Conservation (phyloP, 2,329 filamentous ascomycete species). For the Sporothrix schenckii region DNA sequence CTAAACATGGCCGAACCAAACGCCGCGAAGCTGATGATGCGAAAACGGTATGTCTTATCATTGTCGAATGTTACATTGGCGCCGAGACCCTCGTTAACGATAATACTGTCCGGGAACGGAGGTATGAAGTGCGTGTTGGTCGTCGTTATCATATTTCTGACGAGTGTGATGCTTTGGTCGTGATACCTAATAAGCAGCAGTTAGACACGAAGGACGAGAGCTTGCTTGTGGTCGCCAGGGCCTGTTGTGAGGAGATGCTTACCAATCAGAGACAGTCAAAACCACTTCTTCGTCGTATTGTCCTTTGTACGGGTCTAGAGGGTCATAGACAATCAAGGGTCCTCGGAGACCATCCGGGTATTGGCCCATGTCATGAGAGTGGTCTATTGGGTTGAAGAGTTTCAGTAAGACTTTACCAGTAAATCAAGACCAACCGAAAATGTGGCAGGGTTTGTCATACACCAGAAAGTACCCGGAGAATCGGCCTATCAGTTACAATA, state of each 20-base stretch:
- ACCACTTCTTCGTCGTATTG: constrained; percentile 63
- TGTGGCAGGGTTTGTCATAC: constrained; percentile 38
- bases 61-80: constrained; percentile 45
- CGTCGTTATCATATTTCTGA: constrained; percentile 47
- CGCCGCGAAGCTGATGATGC: constrained; percentile 52
- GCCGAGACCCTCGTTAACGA: constrained; percentile 50
- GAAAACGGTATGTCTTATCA: constrained; percentile 52
- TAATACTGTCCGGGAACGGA: constrained; percentile 47
- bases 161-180: constrained; percentile 44
- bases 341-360: constrained; percentile 70
- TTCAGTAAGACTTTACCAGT: neutral
- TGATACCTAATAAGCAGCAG: constrained; percentile 46
- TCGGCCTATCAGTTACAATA: constrained; percentile 42
- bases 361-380: constrained; percentile 65
- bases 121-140: constrained; percentile 48
- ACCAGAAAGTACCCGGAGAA: constrained; percentile 53
- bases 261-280: constrained; percentile 55
- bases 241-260: constrained; percentile 1
- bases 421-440: too few relatives aligned
- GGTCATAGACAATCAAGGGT: constrained; percentile 63
- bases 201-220: neutral
- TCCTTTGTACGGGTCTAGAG: constrained; percentile 54
- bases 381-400: constrained; percentile 47
- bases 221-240: too few relatives aligned
- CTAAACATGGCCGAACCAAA: constrained; percentile 49